Percentiles rank a stretch among this genome's conserved stretches.
phyloP scores from a whole-genome alignment of 768 basidiomycete species.

The Naganishia friedmannii region DNA sequence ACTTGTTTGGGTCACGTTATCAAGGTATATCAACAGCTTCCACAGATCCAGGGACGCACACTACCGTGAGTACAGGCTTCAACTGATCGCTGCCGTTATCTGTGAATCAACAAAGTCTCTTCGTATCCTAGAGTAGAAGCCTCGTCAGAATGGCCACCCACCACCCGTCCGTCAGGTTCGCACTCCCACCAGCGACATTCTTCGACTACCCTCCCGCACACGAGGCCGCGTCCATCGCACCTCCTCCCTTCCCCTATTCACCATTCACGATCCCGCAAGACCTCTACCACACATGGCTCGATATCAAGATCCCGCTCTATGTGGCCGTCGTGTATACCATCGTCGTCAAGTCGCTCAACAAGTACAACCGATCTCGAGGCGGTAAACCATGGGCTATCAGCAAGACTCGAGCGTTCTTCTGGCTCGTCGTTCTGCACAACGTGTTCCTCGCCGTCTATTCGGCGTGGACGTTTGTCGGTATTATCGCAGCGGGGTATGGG shows the following conservation, averaged over 20 bases:
- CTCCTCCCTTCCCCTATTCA: slow-evolving; percentile 13
- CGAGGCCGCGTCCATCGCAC: slow-evolving; percentile 20
- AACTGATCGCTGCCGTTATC: no score
- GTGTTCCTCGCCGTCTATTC: slow-evolving; percentile 40
- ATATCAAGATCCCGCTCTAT: slow-evolving; percentile 34
- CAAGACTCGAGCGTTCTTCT: slow-evolving; percentile 28
- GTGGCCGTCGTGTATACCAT: slow-evolving; percentile 39
- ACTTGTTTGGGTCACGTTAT: no score
- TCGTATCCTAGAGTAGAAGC: no score
- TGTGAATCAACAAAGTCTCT: no score
- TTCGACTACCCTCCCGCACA: slow-evolving; percentile 18
- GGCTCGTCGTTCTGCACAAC: slow-evolving; percentile 40
- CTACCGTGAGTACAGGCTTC: no score
- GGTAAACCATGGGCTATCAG: slow-evolving; percentile 31
- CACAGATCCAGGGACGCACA: no score
- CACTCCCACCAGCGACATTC: slow-evolving; percentile 11
- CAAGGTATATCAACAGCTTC: no score
- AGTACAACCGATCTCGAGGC: slow-evolving; percentile 35
- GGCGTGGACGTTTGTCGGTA: slow-evolving; percentile 38
- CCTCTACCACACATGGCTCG: slow-evolving; percentile 26
- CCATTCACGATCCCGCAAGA: slow-evolving; percentile 29
- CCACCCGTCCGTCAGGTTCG: slow-evolving; percentile 8
- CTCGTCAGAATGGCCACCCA: slow-evolving; percentile 4
- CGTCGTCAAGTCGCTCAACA: slow-evolving; percentile 34
- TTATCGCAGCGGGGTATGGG: slow-evolving; percentile 18